Base-by-base conservation (phyloP, 2,329 filamentous ascomycete species). In the Curvularia verruculosa region DNA sequence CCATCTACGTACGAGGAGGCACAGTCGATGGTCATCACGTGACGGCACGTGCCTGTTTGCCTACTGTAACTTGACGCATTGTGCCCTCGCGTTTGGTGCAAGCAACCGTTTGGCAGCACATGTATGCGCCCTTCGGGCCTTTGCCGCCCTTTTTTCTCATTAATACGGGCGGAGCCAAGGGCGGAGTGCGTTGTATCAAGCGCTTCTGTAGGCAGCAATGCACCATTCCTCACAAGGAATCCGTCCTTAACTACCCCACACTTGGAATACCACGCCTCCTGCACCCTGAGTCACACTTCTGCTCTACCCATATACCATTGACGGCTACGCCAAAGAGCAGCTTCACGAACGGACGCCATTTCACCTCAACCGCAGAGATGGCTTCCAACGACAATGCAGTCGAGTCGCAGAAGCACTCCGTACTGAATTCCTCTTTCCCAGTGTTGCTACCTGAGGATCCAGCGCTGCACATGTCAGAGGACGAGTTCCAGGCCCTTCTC, bases 381-480 rank as follows among this genome's bases (percentile, higher is more conserved):
- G 49, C 55, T n/a, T 43, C 46, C 43, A 48, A 52, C 8, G 31
- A 2, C 24, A 26, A n/a, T 31, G 4, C 31, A 4, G 21, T 13
- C 12, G 15, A 18, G 9, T 6, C 36, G 6, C 46, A 24, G 6
- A 51, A 49, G 23, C 66, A 68, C 43, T 65, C 66, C 1, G 49
- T 66, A 15, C 52, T 71, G 10, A 52, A 66, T 41, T 68, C 66
- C 0, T 64, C 60, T 0, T 69, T 70, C 45, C 67, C 69, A 3
- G 67, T 71, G 3, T 41, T 64, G 21, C 59, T 71, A 1, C 69
- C 69, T 2, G 41, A 59, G 8, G 59, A 66, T 29, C 37, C 49
- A 5, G 40, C 65, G 0, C 46, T 70, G 5, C 64, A 65, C 55
- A 54, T 71, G 44, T 36, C 63, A 18, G 64, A 69, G 18, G 24